Base-by-base conservation (phyloP, 768 basidiomycete genomes). In the Myochromella boudieri region DNA sequence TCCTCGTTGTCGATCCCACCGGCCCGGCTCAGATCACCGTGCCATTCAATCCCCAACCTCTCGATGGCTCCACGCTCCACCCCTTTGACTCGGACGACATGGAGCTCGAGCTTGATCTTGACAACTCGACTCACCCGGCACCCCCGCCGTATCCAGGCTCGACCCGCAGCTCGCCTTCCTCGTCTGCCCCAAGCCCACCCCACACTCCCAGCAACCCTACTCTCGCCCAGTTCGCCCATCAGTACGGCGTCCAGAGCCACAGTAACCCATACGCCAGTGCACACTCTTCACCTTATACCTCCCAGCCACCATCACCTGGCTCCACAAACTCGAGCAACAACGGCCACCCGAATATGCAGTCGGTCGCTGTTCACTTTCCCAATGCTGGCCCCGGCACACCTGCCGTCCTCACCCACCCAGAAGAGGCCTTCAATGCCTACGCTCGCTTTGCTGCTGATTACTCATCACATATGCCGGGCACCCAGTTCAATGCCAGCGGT, bases 41-140 rank as follows among this genome's bases (percentile, higher is more conserved):
- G 11, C 75, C 77, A 0, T 77, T 77, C 59, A 69, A 77, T 49
- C 69, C 76, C 18, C 65, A 64, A 46, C 61, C 59, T 18, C 21
- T 59, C 45, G 44, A 47, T 37, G 15, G 26, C 36, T 51, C 34
- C 15, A 52, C 22, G 12, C 38, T n/a, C 62, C 52, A 21, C 14
- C 65, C 76, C 0, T 85, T 86, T 55, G 87, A 89, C 59, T 71
- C 84, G 0, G 87, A 88, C 61, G 88, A 91, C 56, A 90, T 91
- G 87, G 87, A 90, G 55, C 75, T 89, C 17, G 87, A 88, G 42
- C 61, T 88, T 20, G 87, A 87, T 54, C 69, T 75, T 11, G 72
- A 72, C 37, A 60, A 66, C 37, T 52, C 60, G 9, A 56, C 66
- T 1, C 60, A 61, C 22, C 62, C 60, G 1, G 59, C 66, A 0